Evolutionary conservation across 176 grass and related monocot species (phyloP), one percentile per base, ranked within the genome.

Genomic region (Stipa capillata): DNA sequence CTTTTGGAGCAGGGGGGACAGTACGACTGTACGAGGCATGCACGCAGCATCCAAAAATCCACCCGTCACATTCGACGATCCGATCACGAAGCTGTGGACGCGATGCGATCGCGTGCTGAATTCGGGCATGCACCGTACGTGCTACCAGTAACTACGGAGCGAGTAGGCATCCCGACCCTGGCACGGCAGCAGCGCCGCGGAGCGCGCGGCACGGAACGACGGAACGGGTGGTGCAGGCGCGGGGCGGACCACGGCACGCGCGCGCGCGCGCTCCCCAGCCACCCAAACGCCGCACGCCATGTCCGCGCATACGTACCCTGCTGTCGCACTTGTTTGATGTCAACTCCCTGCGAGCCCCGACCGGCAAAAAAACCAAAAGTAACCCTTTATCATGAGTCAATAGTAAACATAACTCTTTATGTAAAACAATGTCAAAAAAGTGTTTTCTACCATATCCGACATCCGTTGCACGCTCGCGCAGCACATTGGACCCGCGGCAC

Each of bases 221-320:
- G 51, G 37, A 6, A 29, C 39, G 40, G 3, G 67, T 1, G 69
- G 29, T 23, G 62, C 41, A 53, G n/a, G n/a, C n/a, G n/a, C n/a
- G n/a, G n/a, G n/a, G n/a, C n/a, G n/a, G n/a, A n/a, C n/a, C n/a
- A n/a, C n/a, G n/a, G 64, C 43, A 34, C 53, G 62, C 72, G 40
- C 61, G 23, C n/a, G n/a, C n/a, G n/a, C n/a, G n/a, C n/a, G n/a
- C n/a, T n/a, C n/a, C 66, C 7, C 74, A 49, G 73, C 86, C 85
- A 87, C 85, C 65, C 79, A 78, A n/a, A 83, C 65, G 86, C 81
- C 50, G 58, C 32, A 65, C 62, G 62, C 63, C 63, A 41, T 66
- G 32, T 8, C 44, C 47, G 37, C 43, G 29, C 35, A 21, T 55
- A 35, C 74, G 63, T 34, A 23, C 45, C 66, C 44, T n/a, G 54